These are phyloP conservation scores for Entomortierella beljakovae DNA, from an alignment of 192 early-diverging fungal species.

Conservation along the genomic window DNA sequence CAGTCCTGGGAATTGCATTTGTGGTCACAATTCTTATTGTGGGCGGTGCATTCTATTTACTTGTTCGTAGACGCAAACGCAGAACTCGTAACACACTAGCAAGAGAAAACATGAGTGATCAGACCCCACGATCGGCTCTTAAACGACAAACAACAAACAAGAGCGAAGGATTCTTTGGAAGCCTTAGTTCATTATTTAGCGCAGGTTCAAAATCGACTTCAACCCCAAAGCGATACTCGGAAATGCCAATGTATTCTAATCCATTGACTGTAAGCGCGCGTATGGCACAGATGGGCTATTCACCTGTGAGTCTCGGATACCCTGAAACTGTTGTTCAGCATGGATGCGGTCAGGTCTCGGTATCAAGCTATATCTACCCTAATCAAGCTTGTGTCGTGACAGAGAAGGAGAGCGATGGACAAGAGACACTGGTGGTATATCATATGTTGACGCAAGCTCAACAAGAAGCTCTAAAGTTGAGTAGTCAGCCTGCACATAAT, in stretches of 20 bases:
- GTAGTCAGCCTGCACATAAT: conserved; percentile 18
- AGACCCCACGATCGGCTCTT: conserved; percentile 29
- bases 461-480: conserved; percentile 49
- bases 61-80: conserved; percentile 31
- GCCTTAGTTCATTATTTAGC: conserved; percentile 3
- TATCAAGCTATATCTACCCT: conserved; percentile 48
- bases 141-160: conserved; percentile 11
- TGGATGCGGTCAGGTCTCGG: conserved; percentile 37
- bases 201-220: neutral
- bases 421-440: conserved; percentile 42
- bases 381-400: conserved; percentile 54
- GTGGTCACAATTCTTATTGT: conserved; percentile 34
- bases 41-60: conserved; percentile 26
- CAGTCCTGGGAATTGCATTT: conserved; percentile 43
- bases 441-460: conserved; percentile 49
- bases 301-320: conserved; percentile 45
- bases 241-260: conserved; percentile 41
- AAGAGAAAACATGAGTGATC: conserved; percentile 36
- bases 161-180: conserved; percentile 11
- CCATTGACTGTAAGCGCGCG: conserved; percentile 29
- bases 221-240: conserved; percentile 38
- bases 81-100: conserved; percentile 48
- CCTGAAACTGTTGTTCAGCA: conserved; percentile 47
- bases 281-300: conserved; percentile 50
- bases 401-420: conserved; percentile 35